Evolutionary conservation across 2,329 filamentous ascomycete genomes (phyloP).

Genomic region (Stemphylium beticola): DNA sequence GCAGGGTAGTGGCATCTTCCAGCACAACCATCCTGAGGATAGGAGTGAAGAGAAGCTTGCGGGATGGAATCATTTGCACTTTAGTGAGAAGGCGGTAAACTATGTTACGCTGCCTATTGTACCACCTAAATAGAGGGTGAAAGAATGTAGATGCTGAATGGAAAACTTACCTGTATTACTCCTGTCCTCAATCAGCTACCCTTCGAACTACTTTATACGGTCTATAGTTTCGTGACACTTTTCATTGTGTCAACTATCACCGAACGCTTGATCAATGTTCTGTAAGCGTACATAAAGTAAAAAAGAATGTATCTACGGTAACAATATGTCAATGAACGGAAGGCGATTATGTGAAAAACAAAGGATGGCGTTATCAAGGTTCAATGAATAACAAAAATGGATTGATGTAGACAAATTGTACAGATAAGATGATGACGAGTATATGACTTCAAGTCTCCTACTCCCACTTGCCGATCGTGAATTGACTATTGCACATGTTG

Average conservation of each 20-base stretch:
- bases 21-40: conserved; percentile 59
- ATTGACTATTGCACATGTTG: conserved; percentile 46
- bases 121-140: conserved; percentile 46
- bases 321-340: too few relatives aligned
- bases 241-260: too few relatives aligned
- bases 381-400: not conserved
- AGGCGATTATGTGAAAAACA: too few relatives aligned
- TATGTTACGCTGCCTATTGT: conserved; percentile 62
- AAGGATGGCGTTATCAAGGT: not conserved
- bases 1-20: conserved; percentile 64
- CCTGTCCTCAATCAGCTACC: not conserved
- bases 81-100: conserved; percentile 57
- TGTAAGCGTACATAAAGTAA: too few relatives aligned
- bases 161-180: not conserved
- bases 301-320: too few relatives aligned
- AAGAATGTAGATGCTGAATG: not conserved
- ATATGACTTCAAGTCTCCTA: not conserved
- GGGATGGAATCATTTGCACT: conserved; percentile 62
- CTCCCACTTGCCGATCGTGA: conserved; percentile 37
- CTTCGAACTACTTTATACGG: not conserved
- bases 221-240: too few relatives aligned
- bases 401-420: not conserved
- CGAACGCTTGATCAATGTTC: too few relatives aligned
- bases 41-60: conserved; percentile 52
- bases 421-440: not conserved